These are phyloP conservation scores for Pleurotus cornucopiae DNA, from an alignment of 768 basidiomycete species.

Conservation along the genomic window DNA sequence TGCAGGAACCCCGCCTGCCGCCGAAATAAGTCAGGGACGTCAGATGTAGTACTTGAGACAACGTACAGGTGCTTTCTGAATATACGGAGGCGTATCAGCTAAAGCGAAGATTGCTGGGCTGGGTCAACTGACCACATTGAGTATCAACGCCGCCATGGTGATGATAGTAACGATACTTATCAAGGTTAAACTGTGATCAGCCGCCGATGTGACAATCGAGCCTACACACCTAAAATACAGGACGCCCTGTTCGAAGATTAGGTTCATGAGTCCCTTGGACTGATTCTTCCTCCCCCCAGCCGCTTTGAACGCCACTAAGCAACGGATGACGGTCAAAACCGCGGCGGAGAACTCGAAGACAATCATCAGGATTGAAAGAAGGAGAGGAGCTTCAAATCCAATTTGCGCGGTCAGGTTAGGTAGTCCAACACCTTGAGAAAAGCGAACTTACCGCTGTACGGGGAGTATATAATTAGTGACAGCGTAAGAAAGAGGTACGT, in stretches of 20 bases:
- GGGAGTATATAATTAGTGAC: not conserved
- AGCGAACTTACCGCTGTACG: not conserved
- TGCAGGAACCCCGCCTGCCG: conserved; percentile 22
- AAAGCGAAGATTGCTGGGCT: not conserved
- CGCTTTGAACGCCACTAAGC: conserved; percentile 18
- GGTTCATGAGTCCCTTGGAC: conserved; percentile 16
- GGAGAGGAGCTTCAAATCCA: conserved; percentile 14
- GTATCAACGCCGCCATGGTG: conserved; percentile 18
- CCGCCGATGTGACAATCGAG: not conserved
- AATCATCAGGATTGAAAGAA: conserved; percentile 23
- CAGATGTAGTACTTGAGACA: not conserved
- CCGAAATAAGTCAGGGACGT: not conserved
- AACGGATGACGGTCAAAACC: conserved; percentile 18
- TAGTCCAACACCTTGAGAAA: not conserved
- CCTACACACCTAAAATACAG: not conserved
- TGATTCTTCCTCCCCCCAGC: conserved; percentile 12
- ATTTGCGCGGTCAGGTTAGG: not conserved
- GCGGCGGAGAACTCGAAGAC: conserved; percentile 22
- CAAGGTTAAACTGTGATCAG: not conserved
- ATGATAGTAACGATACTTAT: conserved; percentile 19
- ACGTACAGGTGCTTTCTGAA: not conserved
- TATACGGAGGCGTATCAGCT: not conserved
- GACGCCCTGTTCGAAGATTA: conserved; percentile 24
- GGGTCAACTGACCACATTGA: conserved; percentile 18
- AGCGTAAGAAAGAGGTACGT: not conserved